Base-by-base conservation (phyloP, 106 monocot species). In the Posidonia australis region DNA sequence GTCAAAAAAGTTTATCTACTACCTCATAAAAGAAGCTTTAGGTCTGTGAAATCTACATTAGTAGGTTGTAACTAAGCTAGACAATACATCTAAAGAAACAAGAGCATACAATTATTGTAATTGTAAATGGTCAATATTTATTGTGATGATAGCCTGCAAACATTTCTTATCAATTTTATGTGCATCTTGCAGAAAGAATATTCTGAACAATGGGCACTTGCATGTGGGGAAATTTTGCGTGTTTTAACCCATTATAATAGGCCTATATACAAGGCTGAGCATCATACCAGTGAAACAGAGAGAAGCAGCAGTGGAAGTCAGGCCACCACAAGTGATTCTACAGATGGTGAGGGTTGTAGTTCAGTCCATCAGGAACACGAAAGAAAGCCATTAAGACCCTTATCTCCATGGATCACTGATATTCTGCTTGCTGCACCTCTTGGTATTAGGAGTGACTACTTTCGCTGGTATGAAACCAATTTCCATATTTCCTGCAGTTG, bases 321-420 rank as follows among this genome's bases (percentile, higher is more conserved):
- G 67, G 84, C 87, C 5, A 77, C 79, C 18, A 84, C 96, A 57
- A 90, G 82, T 79, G 73, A 77, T 44, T 83, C 74, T 2, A 76
- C 52, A 30, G 76, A 82, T 31, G 76, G 32, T 22, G 74, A 82
- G 76, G 16, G 55, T 24, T 62, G 42, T 20, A 22, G 57, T 65
- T 69, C 79, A 63, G 64, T 45, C 12, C 17, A 47, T 43, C 79
- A 75, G 70, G 94, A 94, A 69, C 63, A 76, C 67, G 96, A 98
- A 24, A 67, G 85, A 52, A 98, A 87, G 57, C 87, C 90, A 28
- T 55, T 81, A 53, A 79, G 96, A 29, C 86, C 91, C 51, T 69
- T 98, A 70, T 77, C 96, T 67, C 87, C 96, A 44, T 98, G 96
- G 96, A 91, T 98, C 55, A 87, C 90, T 44, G 96, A 98, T 81